Evolutionary conservation across 202 grass and related monocot species (phyloP).

Genomic region (Setaria italica): DNA sequence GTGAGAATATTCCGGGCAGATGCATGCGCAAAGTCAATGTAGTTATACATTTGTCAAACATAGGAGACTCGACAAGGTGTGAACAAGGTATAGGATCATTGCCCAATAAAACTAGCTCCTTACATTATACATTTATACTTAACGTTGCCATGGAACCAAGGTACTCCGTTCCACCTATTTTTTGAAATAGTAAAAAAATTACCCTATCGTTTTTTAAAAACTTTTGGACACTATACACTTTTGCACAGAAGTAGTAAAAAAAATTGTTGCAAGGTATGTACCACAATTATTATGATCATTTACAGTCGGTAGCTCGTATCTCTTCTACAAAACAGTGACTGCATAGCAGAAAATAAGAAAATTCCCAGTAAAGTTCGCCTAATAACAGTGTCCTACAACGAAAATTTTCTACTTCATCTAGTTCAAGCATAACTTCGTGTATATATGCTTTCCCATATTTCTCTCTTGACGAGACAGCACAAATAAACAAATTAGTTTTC

Average conservation of each 20-base stretch:
- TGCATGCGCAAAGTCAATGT: constrained; percentile 26
- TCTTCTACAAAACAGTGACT: neutral
- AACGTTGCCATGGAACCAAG: neutral
- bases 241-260: neutral
- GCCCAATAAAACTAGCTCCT: neutral
- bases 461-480: no score
- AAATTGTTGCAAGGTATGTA: no score
- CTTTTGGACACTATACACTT: neutral
- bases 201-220: no score
- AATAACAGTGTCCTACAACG: no score
- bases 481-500: neutral
- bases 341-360: neutral
- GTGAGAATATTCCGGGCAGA: constrained; percentile 38
- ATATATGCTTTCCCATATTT: neutral
- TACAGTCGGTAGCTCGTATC: no score
- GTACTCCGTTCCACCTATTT: neutral
- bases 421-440: neutral
- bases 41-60: constrained; percentile 33
- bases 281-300: no score
- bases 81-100: constrained; percentile 19
- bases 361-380: neutral
- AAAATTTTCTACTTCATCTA: no score
- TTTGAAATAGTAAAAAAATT: no score
- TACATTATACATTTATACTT: no score
- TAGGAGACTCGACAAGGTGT: constrained; percentile 42